Evolutionary conservation across 192 early-diverging fungal species (phyloP).

Genomic region (Coemansia sp.): DNA sequence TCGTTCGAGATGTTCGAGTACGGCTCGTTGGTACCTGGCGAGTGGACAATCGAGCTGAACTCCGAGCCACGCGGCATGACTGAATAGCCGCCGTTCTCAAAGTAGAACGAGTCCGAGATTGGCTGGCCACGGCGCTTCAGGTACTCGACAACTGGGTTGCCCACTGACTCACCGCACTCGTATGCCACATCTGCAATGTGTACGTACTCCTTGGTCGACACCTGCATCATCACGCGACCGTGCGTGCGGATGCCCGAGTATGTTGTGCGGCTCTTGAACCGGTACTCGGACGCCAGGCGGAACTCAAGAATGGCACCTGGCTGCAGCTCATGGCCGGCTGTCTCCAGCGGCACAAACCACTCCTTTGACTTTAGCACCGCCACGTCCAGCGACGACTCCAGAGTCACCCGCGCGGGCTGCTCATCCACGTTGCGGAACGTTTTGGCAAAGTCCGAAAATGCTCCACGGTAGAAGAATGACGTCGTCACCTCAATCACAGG

Average conservation of each 20-base stretch:
- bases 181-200: constrained; percentile 82
- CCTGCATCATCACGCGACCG: constrained; percentile 57
- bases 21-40: constrained; percentile 57
- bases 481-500: constrained; percentile 76
- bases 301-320: constrained; percentile 68
- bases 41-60: constrained; percentile 63
- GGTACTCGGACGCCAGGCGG: constrained; percentile 68
- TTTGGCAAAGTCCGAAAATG: constrained; percentile 70
- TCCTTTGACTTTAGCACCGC: constrained; percentile 78
- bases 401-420: constrained; percentile 66
- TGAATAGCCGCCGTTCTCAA: constrained; percentile 89
- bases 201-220: constrained; percentile 67
- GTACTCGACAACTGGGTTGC: constrained; percentile 89
- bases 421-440: constrained; percentile 78
- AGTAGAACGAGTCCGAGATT: constrained; percentile 87
- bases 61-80: constrained; percentile 83
- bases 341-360: constrained; percentile 62
- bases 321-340: neutral
- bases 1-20: constrained; percentile 86
- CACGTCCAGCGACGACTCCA: constrained; percentile 67
- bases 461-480: constrained; percentile 85
- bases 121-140: constrained; percentile 80
- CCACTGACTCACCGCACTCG: constrained; percentile 69
- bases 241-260: constrained; percentile 60
- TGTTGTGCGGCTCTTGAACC: constrained; percentile 58